Evolutionary conservation across 2,329 filamentous ascomycete genomes (phyloP), one percentile per base, ranked within the genome.

Genomic region (Cladosporium sp.): DNA sequence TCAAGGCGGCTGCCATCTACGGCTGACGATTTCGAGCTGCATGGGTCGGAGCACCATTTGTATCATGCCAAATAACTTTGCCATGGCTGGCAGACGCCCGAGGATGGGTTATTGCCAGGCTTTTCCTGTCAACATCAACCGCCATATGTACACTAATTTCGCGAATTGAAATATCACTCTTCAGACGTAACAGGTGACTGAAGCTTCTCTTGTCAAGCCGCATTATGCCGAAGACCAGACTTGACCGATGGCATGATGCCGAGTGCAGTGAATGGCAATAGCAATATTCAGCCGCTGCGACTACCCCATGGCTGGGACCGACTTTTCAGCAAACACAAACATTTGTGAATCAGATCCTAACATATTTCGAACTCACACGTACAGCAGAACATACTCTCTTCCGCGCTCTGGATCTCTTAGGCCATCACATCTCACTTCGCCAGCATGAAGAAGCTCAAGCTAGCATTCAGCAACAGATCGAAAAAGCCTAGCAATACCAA

Each of bases 1-100:
- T 79, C 77, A 3, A 76, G 71, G 55, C 73, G 71, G 65, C 37
- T 78, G 56, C 67, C 68, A 3, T 75, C 73, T 10, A 68, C 67
- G 60, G 40, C 40, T 46, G 62, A 63, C 29, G 68, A 70, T 64
- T 61, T 69, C 40, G 66, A 65, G 11, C 40, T 69, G 63, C 62
- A 61, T 18, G 33, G 57, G n/a, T 56, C 61, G 16, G 66, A 66
- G 50, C 65, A 62, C 33, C 49, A 55, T 10, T 67, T 59, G 40
- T 68, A 68, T 44, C 65, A 68, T 49, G 65, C 68, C 23, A 65
- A 62, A 58, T 69, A 55, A 44, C n/a, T 31, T 53, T 12, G 28
- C 16, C 26, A 7, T 52, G 37, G 37, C 37, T n/a, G n/a, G 3
- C 40, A 12, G 40, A 46, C 10, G n/a, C 40, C 40, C 40, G 8